phyloP scores from a whole-genome alignment of 179 eudicot species.

The Spergularia azorica region DNA sequence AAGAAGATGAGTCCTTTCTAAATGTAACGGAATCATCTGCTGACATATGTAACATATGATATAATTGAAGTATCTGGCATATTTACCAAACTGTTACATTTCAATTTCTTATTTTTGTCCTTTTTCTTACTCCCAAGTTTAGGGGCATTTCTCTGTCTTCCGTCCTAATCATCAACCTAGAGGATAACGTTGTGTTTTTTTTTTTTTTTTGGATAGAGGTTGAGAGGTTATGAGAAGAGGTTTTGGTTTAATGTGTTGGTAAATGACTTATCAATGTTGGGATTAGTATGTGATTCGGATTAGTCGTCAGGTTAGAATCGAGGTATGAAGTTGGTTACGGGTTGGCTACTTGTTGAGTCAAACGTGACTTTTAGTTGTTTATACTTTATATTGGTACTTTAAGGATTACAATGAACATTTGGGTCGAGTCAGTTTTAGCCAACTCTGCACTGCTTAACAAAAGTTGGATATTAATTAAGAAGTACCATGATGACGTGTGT shows the following conservation, averaged over 20 bases:
- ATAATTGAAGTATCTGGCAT: constrained; percentile 17
- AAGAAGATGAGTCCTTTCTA: not conserved
- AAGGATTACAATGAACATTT: too few species aligned
- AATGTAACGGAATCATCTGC: constrained; percentile 24
- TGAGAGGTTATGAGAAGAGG: constrained; percentile 7
- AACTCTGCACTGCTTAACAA: too few species aligned
- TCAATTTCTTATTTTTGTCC: constrained; percentile 1
- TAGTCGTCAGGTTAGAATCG: too few species aligned
- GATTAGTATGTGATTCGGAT: too few species aligned
- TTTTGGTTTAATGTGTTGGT: not conserved
- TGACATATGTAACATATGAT: not conserved
- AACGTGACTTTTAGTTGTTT: too few species aligned
- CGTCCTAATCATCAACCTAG: not conserved
- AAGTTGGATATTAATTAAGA: not conserved
- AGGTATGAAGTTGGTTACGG: too few species aligned
- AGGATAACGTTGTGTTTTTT: constrained; percentile 18
- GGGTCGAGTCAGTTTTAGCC: too few species aligned
- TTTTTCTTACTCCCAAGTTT: constrained; percentile 16
- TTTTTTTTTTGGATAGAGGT: not conserved
- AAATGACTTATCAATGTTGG: too few species aligned
- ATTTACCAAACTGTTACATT: constrained; percentile 10
- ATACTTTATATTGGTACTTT: too few species aligned
- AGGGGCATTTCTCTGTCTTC: constrained; percentile 1
- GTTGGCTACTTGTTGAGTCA: too few species aligned
- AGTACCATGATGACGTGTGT: constrained; percentile 6